Percentiles rank a stretch among this genome's conserved stretches.
These are phyloP conservation scores for Amaranthus cruentus DNA, from an alignment of 148 eudicot genomes.

Conservation along the genomic window DNA sequence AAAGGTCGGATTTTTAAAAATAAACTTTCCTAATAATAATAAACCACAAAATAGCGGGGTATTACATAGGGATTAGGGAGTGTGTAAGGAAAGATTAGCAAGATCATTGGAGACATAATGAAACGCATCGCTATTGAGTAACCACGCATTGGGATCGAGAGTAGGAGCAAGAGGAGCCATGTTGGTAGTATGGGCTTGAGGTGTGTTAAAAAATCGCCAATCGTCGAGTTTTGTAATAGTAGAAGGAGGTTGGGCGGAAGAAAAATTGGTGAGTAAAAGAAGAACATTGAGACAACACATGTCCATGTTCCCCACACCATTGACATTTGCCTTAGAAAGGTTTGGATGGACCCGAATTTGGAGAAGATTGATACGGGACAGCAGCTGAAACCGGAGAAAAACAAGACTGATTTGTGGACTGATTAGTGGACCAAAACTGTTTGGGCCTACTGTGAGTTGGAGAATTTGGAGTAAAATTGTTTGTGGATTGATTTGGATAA, in stretches of 20 bases:
- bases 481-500: no score
- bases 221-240: background rate
- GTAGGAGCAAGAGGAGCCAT: background rate
- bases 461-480: no score
- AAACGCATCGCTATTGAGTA: background rate
- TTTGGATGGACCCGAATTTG: background rate
- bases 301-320: background rate
- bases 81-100: background rate
- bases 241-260: background rate
- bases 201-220: background rate
- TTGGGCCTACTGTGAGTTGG: no score
- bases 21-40: no score
- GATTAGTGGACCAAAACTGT: no score
- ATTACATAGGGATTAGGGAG: background rate
- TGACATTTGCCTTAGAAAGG: background rate
- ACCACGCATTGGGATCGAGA: background rate
- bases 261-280: background rate
- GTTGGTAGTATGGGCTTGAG: background rate
- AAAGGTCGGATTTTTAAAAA: no score
- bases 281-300: background rate
- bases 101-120: constrained; percentile 3
- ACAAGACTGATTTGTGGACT: no score
- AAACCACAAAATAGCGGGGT: no score
- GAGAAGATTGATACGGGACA: no score
- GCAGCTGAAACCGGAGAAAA: no score